phyloP scores from a whole-genome alignment of 2,329 filamentous ascomycete genomes.

The Arachnomyces sp. region DNA sequence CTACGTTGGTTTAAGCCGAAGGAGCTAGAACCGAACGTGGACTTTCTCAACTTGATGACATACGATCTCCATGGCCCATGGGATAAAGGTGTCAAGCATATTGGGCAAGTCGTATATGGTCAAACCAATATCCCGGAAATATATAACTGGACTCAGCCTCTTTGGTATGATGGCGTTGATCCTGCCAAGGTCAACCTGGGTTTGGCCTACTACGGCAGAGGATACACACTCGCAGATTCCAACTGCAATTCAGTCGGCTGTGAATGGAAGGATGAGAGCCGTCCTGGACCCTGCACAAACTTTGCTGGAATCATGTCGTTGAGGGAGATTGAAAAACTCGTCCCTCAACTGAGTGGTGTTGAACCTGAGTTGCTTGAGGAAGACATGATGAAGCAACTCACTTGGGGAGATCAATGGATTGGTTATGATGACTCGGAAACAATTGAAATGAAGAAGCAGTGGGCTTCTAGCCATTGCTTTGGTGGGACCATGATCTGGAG shows the following conservation, averaged over 20 bases:
- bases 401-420: slow-evolving; percentile 23
- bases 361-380: slow-evolving; percentile 9
- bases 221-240: slow-evolving; percentile 14
- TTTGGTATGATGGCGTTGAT: slow-evolving; percentile 21
- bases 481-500: slow-evolving; percentile 29
- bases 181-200: slow-evolving; percentile 18
- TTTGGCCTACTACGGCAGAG: slow-evolving; percentile 20
- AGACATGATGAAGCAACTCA: slow-evolving; percentile 19
- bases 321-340: slow-evolving; percentile 14
- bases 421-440: slow-evolving; percentile 21
- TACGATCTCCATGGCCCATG: slow-evolving; percentile 18
- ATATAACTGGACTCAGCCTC: slow-evolving; percentile 19
- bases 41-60: slow-evolving; percentile 25
- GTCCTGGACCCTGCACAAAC: slow-evolving; percentile 17
- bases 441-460: slow-evolving; percentile 17
- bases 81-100: no score
- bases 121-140: slow-evolving; percentile 15
- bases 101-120: not conserved
- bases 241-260: slow-evolving; percentile 16
- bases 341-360: slow-evolving; percentile 9
- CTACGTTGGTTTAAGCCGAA: slow-evolving; percentile 21
- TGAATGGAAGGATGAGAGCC: slow-evolving; percentile 5
- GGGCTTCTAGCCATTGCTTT: slow-evolving; percentile 22
- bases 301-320: slow-evolving; percentile 13
- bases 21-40: slow-evolving; percentile 8